Evolutionary conservation across 257 asterid species (phyloP), one percentile per base, ranked within the genome.

Genomic region (Scutellaria minor): DNA sequence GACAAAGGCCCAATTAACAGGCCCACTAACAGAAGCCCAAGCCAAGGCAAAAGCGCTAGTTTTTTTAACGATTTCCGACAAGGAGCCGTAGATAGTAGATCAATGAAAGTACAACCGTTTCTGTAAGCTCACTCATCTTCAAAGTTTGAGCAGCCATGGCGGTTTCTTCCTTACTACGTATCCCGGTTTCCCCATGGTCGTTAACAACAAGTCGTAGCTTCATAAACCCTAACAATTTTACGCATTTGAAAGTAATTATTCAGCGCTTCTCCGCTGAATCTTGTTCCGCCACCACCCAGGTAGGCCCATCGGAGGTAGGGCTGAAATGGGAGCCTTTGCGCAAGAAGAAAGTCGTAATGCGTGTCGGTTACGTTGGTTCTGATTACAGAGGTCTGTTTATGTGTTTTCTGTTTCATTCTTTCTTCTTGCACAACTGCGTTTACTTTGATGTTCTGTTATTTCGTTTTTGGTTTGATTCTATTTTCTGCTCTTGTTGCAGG

Each of bases 301-400:
- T 60, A 24, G 66, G 10, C 54, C 77, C 44, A 6, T 54, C 67
- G n/a, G 78, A 75, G 71, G 72, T 71, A 1, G 57, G 67, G 13
- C 68, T 1, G 41, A 86, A 76, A 79, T 94, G 99, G 99, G 91
- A 88, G 63, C 51, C 96, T 54, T 77, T 86, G 68, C 89, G 92
- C 66, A 94, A 91, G 82, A 94, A 94, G 91, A 94, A 91, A 86
- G 97, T 94, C 18, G 97, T 90, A 54, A 91, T 94, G 96, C 97
- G 97, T 24, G 97, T 94, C 39, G 99, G 99, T 52, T 94, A 94
- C 51, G 92, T 91, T 9, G 99, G 99, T 37, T 86, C 99, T 60
- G 84, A 85, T 71, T 91, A 89, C 80, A 85, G 95, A 87, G 97
- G 99, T 90, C 9, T 11, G 47, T 12, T 70, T 35, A 27, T 24